Evolutionary conservation across 768 basidiomycete species (phyloP), one percentile per base, ranked within the genome.

Genomic region (Leccinellum albellum): DNA sequence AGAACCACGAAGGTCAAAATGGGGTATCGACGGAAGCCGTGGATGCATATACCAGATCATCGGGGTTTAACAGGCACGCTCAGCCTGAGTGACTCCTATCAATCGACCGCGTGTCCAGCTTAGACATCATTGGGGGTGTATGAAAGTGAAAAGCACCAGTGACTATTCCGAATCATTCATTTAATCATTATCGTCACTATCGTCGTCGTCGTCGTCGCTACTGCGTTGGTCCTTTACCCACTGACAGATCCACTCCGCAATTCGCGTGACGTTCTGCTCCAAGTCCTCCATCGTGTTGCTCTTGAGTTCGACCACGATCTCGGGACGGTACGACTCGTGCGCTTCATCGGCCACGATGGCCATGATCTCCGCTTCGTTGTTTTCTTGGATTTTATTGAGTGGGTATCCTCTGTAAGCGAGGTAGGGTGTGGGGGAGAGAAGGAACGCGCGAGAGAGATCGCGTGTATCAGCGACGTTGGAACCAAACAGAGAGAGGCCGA

Each of bases 341-440:
- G 96, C 95, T 71, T 99, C 97, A 31, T 91, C 88, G 12, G 89
- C 75, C 35, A 97, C 86, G 51, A 94, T 85, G 66, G 91, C 80
- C 94, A 98, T 97, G 67, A 99, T 98, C 76, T 99, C 97, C 13
- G 95, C 94, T 66, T 95, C 89, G 72, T 98, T 95, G 72, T 99
- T 99, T 74, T 99, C 97, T 70, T 95, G 90, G 5, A 99, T 92
- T 74, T 99, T 99, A 70, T 91, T 91, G 50, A 94, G 72, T 1
- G 89, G 76, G 69, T 98, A 98, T 9, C 83, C 82, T 59, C 95
- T 98, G 71, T 3, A 54, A 28, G 12, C 10, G n/a, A 42, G 2
- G 12, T 17, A 40, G 13, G 32, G 3, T n/a, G n/a, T n/a, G n/a
- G 4, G 37, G 37, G n/a, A 20, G 40, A 55, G 9, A 44, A 9